phyloP scores from a whole-genome alignment of 768 basidiomycete species.

The Calvatia gigantea region DNA sequence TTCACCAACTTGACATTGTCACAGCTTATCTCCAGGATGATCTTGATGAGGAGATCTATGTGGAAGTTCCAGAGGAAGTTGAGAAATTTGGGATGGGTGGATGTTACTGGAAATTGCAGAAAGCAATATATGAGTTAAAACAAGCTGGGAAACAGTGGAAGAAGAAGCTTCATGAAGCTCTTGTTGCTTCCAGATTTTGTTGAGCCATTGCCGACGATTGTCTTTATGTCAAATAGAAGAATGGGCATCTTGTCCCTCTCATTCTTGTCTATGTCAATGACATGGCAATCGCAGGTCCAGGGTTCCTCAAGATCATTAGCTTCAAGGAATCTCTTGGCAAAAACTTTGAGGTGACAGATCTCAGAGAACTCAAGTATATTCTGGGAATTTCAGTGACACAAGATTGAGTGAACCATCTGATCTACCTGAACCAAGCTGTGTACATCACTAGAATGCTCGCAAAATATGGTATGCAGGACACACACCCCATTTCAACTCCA shows the following conservation, averaged over 20 bases:
- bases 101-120: conserved; percentile 15
- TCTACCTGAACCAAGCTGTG: conserved; percentile 25
- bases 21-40: conserved; percentile 23
- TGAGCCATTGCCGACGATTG: conserved; percentile 14
- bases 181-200: conserved; percentile 7
- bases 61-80: conserved; percentile 19
- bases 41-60: conserved; percentile 25
- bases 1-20: conserved; percentile 20
- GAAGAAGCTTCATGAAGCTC: not conserved
- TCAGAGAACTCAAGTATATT: conserved; percentile 25
- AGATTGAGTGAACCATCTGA: conserved; percentile 12
- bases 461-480: conserved; percentile 19
- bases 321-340: conserved; percentile 19
- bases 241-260: too few species aligned
- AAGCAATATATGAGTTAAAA: conserved; percentile 32
- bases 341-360: conserved; percentile 26
- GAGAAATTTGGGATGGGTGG: conserved; percentile 15
- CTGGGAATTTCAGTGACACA: conserved; percentile 28
- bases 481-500: conserved; percentile 21
- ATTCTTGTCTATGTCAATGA: conserved; percentile 16
- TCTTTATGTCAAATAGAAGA: too few species aligned
- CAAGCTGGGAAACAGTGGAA: conserved; percentile 32
- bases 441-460: conserved; percentile 26
- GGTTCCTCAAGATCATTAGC: conserved; percentile 13
- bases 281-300: conserved; percentile 12